Evolutionary conservation across 2,329 filamentous ascomycete genomes (phyloP).

Genomic region (Nemania serpens): DNA sequence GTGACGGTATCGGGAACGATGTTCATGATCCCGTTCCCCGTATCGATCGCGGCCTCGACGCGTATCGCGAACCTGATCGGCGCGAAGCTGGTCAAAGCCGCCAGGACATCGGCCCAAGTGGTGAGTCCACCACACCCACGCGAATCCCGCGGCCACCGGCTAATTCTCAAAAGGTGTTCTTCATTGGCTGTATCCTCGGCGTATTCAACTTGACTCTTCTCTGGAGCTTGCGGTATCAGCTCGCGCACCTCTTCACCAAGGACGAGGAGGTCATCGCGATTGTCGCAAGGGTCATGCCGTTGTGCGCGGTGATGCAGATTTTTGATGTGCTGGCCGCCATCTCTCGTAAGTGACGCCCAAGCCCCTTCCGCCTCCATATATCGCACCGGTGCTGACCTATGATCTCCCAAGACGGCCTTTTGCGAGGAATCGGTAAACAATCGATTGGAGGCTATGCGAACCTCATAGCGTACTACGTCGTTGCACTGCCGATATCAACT

Average conservation of each 20-base stretch:
- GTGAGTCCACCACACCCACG: slow-evolving; percentile 46
- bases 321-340: slow-evolving; percentile 81
- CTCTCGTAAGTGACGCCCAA: slow-evolving; percentile 52
- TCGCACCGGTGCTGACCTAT: not conserved
- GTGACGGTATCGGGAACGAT: slow-evolving; percentile 78
- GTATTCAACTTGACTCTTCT: slow-evolving; percentile 77
- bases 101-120: slow-evolving; percentile 79
- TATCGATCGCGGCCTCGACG: slow-evolving; percentile 86
- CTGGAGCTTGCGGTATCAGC: slow-evolving; percentile 68
- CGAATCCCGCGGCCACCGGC: not conserved
- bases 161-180: slow-evolving; percentile 54
- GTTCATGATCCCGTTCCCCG: slow-evolving; percentile 90
- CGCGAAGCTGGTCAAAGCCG: slow-evolving; percentile 78
- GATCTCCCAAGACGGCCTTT: slow-evolving; percentile 62
- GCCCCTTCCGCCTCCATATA: not conserved
- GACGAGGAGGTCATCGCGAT: slow-evolving; percentile 71
- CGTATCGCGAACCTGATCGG: slow-evolving; percentile 92
- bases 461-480: slow-evolving; percentile 80
- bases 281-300: slow-evolving; percentile 72
- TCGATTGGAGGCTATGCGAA: slow-evolving; percentile 90
- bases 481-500: slow-evolving; percentile 85
- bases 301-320: slow-evolving; percentile 87
- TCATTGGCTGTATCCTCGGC: slow-evolving; percentile 71
- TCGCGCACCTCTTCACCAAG: slow-evolving; percentile 79
- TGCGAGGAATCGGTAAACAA: slow-evolving; percentile 86